Percentiles rank a stretch among this genome's conserved stretches.
Conservation (phyloP, 2,329 filamentous ascomycete genomes). For the Incumbomyces delicatus region DNA sequence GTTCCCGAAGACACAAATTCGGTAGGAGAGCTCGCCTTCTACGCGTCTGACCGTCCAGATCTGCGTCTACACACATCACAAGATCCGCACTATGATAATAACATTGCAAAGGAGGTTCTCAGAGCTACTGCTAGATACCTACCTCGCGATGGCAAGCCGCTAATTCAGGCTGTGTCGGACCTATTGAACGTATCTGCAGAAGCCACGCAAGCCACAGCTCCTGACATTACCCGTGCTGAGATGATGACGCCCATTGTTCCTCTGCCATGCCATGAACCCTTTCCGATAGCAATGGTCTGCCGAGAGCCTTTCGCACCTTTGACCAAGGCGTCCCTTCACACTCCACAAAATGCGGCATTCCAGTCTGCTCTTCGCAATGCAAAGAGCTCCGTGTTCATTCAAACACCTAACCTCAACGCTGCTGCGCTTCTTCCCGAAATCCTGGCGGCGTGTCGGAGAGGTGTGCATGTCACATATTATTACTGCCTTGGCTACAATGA, state of each 20-base stretch:
- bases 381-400: constrained; percentile 58
- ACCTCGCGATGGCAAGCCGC: constrained; percentile 41
- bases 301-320: constrained; percentile 57
- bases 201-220: constrained; percentile 42
- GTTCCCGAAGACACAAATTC: constrained; percentile 8
- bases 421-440: constrained; percentile 56
- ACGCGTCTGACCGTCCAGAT: constrained; percentile 9
- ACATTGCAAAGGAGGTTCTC: constrained; percentile 51
- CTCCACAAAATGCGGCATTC: constrained; percentile 69
- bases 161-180: constrained; percentile 50
- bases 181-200: constrained; percentile 57
- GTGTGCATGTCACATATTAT: constrained; percentile 59
- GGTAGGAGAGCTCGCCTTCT: constrained; percentile 13
- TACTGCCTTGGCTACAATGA: constrained; percentile 74
- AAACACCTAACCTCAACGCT: constrained; percentile 68
- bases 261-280: constrained; percentile 42
- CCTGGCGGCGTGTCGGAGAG: constrained; percentile 54
- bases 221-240: constrained; percentile 40
- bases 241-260: constrained; percentile 60
- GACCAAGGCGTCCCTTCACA: constrained; percentile 50
- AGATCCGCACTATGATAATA: constrained; percentile 54
- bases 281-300: constrained; percentile 64
- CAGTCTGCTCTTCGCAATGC: constrained; percentile 60
- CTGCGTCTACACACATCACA: constrained; percentile 49
- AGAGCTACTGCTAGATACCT: constrained; percentile 52